Evolutionary conservation across 2,329 filamentous ascomycete genomes (phyloP).

Genomic region (Myriosclerotinia curreyana): DNA sequence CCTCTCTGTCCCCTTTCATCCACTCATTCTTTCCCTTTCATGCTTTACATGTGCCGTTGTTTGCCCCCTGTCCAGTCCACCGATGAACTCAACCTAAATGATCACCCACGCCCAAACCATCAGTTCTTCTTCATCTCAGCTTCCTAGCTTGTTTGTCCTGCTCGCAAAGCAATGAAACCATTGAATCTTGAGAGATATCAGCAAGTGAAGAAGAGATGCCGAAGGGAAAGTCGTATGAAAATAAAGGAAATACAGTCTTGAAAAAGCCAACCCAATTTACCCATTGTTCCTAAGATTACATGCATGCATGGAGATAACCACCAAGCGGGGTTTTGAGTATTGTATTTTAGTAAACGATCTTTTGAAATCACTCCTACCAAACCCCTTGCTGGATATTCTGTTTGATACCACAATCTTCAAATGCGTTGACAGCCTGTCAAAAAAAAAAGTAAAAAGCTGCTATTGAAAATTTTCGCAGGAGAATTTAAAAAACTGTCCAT

Average conservation of each 20-base stretch:
- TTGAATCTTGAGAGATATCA: not conserved
- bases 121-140: not conserved
- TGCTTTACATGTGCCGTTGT: not conserved
- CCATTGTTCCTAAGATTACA: slow-evolving; percentile 18
- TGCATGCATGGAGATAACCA: slow-evolving; percentile 12
- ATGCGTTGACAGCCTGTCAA: not conserved
- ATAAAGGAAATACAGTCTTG: slow-evolving; percentile 13
- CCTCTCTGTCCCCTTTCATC: not conserved
- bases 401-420: slow-evolving; percentile 11
- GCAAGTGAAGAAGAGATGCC: not conserved
- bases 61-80: not conserved
- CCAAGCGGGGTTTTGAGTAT: not conserved
- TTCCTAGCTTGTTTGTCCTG: not conserved
- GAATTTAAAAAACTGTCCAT: not conserved
- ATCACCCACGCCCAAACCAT: not conserved
- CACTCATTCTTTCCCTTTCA: not conserved
- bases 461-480: not conserved
- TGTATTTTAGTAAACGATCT: not conserved
- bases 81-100: not conserved
- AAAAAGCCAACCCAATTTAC: slow-evolving; percentile 5
- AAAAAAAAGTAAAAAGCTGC: slow-evolving; percentile 5
- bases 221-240: not conserved
- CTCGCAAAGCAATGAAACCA: not conserved
- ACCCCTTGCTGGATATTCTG: slow-evolving; percentile 3
- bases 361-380: slow-evolving; percentile 6